Evolutionary conservation across 139 green algal species (phyloP).

Genomic region (Marvania coccoides): DNA sequence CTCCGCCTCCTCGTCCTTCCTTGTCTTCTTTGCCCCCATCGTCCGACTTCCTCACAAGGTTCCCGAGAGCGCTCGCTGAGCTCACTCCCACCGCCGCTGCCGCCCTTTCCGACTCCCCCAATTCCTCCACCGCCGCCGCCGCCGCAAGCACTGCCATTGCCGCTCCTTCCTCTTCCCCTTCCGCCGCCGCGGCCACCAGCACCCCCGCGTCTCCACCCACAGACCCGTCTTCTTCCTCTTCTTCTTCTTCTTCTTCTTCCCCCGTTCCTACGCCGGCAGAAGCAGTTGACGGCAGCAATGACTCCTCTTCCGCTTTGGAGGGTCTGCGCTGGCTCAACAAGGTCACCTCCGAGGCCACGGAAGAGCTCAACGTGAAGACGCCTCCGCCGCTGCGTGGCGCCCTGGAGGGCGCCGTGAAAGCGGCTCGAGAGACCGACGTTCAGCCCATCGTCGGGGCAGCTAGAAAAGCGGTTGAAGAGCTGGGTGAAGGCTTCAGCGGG

Average conservation of each 20-base stretch:
- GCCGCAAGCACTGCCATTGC: too few species aligned
- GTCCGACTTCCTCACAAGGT: too few species aligned
- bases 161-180: too few species aligned
- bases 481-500: neutral
- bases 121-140: too few species aligned
- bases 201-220: neutral
- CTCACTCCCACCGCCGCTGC: too few species aligned
- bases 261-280: neutral
- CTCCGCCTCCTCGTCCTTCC: too few species aligned
- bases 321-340: neutral
- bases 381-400: neutral
- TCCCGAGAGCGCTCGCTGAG: too few species aligned
- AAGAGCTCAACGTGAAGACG: neutral
- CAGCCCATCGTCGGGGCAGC: neutral
- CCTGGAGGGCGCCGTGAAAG: neutral
- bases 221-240: neutral
- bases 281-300: too few species aligned
- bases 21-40: too few species aligned
- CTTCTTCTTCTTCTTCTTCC: neutral
- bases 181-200: too few species aligned
- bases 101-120: too few species aligned
- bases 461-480: neutral
- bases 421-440: neutral
- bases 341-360: slow-evolving; percentile 1
- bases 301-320: too few species aligned